phyloP scores from a whole-genome alignment of 164 flowering plant genomes.

The Chimonanthus praecox region DNA sequence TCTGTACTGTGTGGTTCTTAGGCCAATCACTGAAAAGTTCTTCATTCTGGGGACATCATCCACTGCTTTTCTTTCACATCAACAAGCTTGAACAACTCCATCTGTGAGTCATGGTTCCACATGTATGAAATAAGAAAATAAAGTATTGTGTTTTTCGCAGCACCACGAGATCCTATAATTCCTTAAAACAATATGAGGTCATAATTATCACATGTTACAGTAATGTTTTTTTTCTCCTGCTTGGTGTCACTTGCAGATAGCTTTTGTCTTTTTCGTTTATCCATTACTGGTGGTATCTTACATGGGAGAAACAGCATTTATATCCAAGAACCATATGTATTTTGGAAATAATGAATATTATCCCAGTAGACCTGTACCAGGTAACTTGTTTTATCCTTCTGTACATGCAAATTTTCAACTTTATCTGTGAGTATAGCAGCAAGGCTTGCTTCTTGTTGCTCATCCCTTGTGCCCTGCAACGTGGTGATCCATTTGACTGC shows the following conservation, averaged over 20 bases:
- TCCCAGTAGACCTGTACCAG: slow-evolving; percentile 50
- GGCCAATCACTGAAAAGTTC: background rate
- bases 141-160: background rate
- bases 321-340: slow-evolving; percentile 30
- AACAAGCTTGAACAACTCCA: background rate
- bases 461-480: background rate
- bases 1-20: background rate
- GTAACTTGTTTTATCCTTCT: slow-evolving; percentile 32
- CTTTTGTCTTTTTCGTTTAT: slow-evolving; percentile 65
- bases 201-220: too few relatives aligned
- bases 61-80: background rate
- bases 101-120: background rate
- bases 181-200: too few relatives aligned
- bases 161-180: too few relatives aligned
- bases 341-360: background rate
- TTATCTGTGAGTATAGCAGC: background rate
- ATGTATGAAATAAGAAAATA: background rate
- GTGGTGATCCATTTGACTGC: background rate
- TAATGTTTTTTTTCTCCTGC: background rate
- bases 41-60: background rate
- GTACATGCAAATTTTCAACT: slow-evolving; percentile 13
- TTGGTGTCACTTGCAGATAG: slow-evolving; percentile 43
- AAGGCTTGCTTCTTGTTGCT: background rate
- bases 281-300: slow-evolving; percentile 75
- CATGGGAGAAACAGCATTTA: slow-evolving; percentile 93